Evolutionary conservation across 257 asterid species (phyloP), one percentile per base, ranked within the genome.

Genomic region (Paulownia fortunei): DNA sequence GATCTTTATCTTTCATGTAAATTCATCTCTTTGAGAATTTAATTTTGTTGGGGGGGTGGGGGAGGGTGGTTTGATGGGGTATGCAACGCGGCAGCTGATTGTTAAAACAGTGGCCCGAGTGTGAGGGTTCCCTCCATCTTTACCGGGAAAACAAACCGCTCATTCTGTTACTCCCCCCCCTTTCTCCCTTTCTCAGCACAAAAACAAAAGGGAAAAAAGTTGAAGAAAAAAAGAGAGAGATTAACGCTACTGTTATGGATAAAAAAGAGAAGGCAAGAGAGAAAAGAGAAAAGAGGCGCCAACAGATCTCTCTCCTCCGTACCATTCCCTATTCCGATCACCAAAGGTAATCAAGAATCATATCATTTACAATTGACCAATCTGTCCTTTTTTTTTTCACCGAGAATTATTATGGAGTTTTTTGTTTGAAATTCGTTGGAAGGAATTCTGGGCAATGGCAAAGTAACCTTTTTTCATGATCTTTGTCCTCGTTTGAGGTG

Each of bases 301-400:
- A 95, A 82, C 90, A 95, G 90, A 87, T 95, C 82, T 91, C 97
- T 73, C 96, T 87, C 79, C 94, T 91, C 78, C 99, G 99, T 42
- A 90, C 98, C 34, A 93, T 95, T 82, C 99, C 98, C 34, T 95
- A 92, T 83, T 88, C 97, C 79, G 98, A 93, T 84, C 94, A 95
- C 67, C 98, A 93, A 72, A 89, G 97, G 98, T 90, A 85, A 58
- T 34, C 52, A 8, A 5, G 12, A 24, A 23, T 7, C 13, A 4
- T 1, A 5, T 42, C 1, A 12, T 73, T 19, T 12, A 30, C 44
- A 15, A 13, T 60, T 9, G 5, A 3, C 18, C 4, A 68, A 12
- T 37, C 44, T 24, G 5, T 37, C 2, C 3, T 19, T 6, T 6
- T 18, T 2, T 8, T 19, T 52, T 24, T 44, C 10, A 2, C 1